Percentiles rank a stretch among this genome's conserved stretches.
Conservation (phyloP, 1,139 yeast species). For the Citeromyces hawaiiensis region DNA sequence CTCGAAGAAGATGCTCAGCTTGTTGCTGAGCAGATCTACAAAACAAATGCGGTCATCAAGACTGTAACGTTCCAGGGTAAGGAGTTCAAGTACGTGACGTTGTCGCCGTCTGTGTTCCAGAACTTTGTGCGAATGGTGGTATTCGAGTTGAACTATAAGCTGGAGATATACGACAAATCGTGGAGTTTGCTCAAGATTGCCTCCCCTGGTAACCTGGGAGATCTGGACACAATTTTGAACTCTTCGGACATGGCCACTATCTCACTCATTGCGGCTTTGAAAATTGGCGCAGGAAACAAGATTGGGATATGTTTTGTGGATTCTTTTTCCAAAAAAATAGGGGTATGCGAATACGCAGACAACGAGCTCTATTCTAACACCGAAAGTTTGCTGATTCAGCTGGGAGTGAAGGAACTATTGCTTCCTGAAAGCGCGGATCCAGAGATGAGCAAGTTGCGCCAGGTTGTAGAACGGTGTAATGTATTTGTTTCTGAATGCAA, state of each 20-base stretch:
- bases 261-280: conserved; percentile 69
- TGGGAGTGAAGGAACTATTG: conserved; percentile 79
- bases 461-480: conserved; percentile 63
- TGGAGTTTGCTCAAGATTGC: conserved; percentile 57
- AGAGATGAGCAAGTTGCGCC: conserved; percentile 32
- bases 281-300: conserved; percentile 36
- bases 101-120: conserved; percentile 62
- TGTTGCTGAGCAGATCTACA: conserved; percentile 75
- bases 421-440: conserved; percentile 26
- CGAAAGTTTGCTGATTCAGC: conserved; percentile 74
- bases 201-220: conserved; percentile 84
- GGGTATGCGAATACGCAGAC: conserved; percentile 71
- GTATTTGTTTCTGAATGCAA: conserved; percentile 54
- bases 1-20: conserved; percentile 63
- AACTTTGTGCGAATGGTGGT: conserved; percentile 55
- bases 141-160: conserved; percentile 57
- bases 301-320: conserved; percentile 81
- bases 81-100: conserved; percentile 52
- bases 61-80: conserved; percentile 15
- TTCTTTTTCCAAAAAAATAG: conserved; percentile 49
- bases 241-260: conserved; percentile 37
- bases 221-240: conserved; percentile 60
- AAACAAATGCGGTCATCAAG: conserved; percentile 71
- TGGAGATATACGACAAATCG: conserved; percentile 56
- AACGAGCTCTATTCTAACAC: conserved; percentile 78